These are phyloP conservation scores for Penicillium roqueforti DNA, from an alignment of 495 filamentous ascomycete genomes.

Conservation along the genomic window DNA sequence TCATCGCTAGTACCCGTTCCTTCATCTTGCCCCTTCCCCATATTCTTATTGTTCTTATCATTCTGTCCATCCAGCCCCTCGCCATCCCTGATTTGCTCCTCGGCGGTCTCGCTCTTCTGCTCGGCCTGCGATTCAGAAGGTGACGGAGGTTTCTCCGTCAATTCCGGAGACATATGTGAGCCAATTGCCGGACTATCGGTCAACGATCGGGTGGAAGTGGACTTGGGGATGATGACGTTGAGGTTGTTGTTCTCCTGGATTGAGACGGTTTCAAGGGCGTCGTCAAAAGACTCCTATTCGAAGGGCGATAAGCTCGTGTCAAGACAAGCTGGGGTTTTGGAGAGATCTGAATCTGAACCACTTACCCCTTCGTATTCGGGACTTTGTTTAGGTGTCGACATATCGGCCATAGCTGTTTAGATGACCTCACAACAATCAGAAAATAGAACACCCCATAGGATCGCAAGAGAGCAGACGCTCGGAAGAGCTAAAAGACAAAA, in stretches of 20 bases:
- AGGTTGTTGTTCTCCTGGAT: conserved; percentile 25
- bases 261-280: conserved; percentile 57
- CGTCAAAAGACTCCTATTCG: conserved; percentile 69
- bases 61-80: conserved; percentile 22
- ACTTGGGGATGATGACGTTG: conserved; percentile 34
- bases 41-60: conserved; percentile 14
- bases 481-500: conserved; percentile 6
- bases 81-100: conserved; percentile 29
- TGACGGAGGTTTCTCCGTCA: conserved; percentile 33
- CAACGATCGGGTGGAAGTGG: conserved; percentile 43
- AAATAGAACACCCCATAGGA: conserved; percentile 21
- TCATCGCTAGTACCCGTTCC: conserved; percentile 3
- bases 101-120: conserved; percentile 17
- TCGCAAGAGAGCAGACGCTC: conserved; percentile 11
- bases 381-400: conserved; percentile 42
- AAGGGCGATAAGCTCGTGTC: conserved; percentile 10
- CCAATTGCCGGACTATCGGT: conserved; percentile 45
- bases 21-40: not conserved
- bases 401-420: conserved; percentile 14
- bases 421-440: conserved; percentile 20
- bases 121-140: conserved; percentile 32
- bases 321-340: not conserved
- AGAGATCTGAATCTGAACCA: not conserved
- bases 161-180: conserved; percentile 34
- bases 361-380: conserved; percentile 51